Percentiles rank a stretch among this genome's conserved stretches.
These are phyloP conservation scores for Blastocystis sp. DNA, from an alignment of 352 stramenopile genomes.

Conservation along the genomic window DNA sequence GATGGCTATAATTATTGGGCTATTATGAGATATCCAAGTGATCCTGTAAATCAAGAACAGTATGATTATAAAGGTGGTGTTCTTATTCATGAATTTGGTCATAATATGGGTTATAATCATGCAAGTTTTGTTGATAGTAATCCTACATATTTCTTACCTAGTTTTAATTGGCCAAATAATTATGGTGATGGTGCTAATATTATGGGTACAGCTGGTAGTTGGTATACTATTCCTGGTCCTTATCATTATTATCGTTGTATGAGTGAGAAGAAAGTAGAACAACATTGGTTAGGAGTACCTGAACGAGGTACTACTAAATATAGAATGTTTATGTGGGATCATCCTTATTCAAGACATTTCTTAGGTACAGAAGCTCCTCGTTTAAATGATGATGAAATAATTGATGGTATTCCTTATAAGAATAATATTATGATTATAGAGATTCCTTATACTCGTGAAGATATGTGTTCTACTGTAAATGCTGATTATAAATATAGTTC, in stretches of 20 bases:
- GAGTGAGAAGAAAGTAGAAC: constrained; percentile 3
- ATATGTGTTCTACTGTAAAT: constrained; percentile 29
- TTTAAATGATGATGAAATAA: constrained; percentile 1
- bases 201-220: constrained; percentile 11
- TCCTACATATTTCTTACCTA: background rate
- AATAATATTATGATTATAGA: constrained; percentile 24
- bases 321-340: constrained; percentile 25
- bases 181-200: constrained; percentile 22
- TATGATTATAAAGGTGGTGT: constrained; percentile 29
- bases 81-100: constrained; percentile 33
- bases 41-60: constrained; percentile 27
- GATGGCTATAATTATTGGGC: constrained; percentile 38
- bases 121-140: constrained; percentile 2
- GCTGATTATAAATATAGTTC: constrained; percentile 9
- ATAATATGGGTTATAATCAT: constrained; percentile 32
- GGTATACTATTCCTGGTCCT: constrained; percentile 19
- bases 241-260: constrained; percentile 21
- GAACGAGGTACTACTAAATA: background rate
- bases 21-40: constrained; percentile 25
- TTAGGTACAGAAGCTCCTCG: constrained; percentile 4
- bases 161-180: constrained; percentile 17
- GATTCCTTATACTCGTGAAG: constrained; percentile 3
- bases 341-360: constrained; percentile 23
- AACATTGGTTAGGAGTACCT: background rate
- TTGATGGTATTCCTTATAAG: constrained; percentile 3